These are phyloP conservation scores for Gypsophila paniculata DNA, from an alignment of 179 eudicot genomes.

Conservation along the genomic window DNA sequence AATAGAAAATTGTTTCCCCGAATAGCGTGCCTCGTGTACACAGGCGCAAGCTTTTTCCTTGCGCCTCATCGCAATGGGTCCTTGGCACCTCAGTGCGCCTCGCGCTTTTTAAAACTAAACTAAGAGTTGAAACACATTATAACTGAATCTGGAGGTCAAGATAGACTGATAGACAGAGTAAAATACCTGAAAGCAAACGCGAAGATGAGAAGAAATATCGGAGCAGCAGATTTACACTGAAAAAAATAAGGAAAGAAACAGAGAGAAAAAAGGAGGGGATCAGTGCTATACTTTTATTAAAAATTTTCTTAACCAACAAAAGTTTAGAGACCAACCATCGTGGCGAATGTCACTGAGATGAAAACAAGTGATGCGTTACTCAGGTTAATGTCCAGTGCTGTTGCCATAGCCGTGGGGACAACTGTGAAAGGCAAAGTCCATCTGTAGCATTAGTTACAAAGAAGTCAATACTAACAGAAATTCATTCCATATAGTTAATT, in stretches of 20 bases:
- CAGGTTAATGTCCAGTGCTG: constrained; percentile 86
- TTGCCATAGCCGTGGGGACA: constrained; percentile 92
- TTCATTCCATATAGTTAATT: not conserved
- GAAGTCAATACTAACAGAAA: constrained; percentile 46
- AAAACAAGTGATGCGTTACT: constrained; percentile 99
- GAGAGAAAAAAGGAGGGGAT: constrained; percentile 2
- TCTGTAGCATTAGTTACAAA: constrained; percentile 80
- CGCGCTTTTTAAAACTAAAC: too few species aligned
- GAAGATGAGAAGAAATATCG: constrained; percentile 86
- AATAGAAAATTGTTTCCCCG: too few species aligned
- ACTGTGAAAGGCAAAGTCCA: constrained; percentile 88
- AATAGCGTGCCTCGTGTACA: too few species aligned
- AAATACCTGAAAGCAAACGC: constrained; percentile 95
- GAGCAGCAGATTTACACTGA: constrained; percentile 99
- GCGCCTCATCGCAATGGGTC: too few species aligned
- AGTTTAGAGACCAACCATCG: constrained; percentile 65
- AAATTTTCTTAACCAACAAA: constrained; percentile 17
- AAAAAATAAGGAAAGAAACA: constrained; percentile 27
- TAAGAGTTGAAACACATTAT: not conserved
- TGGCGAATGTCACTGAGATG: constrained; percentile 96
- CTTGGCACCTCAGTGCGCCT: too few species aligned
- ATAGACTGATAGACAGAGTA: constrained; percentile 14
- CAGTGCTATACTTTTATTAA: constrained; percentile 3
- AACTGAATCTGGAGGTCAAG: not conserved
- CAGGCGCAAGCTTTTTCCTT: too few species aligned